Base-by-base conservation (phyloP, 1,284 basidiomycete species). In the Earliella scabrosa region DNA sequence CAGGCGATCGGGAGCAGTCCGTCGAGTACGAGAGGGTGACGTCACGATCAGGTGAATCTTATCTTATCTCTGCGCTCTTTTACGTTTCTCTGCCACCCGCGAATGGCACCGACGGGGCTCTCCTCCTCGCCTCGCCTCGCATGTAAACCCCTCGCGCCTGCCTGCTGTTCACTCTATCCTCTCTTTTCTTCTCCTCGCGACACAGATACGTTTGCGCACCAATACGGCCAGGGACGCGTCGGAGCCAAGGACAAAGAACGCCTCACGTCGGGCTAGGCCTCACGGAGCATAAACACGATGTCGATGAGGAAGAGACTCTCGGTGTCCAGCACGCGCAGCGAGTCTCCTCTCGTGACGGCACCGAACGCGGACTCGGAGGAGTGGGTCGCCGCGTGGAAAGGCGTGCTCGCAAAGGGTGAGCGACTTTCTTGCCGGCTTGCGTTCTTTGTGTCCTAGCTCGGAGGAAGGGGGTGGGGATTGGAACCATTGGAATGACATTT, bases 361-460 rank as follows among this genome's bases (percentile, higher is more conserved):
- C 68, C 73, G 38, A 74, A 73, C 47, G 62, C 71, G 41, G 82
- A 86, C 50, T 76, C 79, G 23, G 78, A 82, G 45, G 75, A 77
- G 47, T 90, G 87, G 87, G 68, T 83, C 20, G 71, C 76, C 54
- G 74, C 74, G 26, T 90, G 88, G 88, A 71, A 73, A 56, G 61
- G 65, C 4, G 74, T 82, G n/a, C 65, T 76, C 26, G 85, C 84
- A 4, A 77, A 77, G 78, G 86, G 86, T 85, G 55, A 44, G 59
- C 21, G 32, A 10, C 18, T 34, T 32, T 29, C 41, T 8, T 48
- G 16, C 23, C 21, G n/a, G 11, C 11, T n/a, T n/a, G n/a, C n/a
- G n/a, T n/a, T n/a, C n/a, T n/a, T n/a, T n/a, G n/a, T n/a, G n/a
- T n/a, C n/a, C n/a, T n/a, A n/a, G n/a, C n/a, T n/a, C n/a, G n/a